phyloP scores from a whole-genome alignment of 2,329 filamentous ascomycete species.

The Botrytis deweyae region DNA sequence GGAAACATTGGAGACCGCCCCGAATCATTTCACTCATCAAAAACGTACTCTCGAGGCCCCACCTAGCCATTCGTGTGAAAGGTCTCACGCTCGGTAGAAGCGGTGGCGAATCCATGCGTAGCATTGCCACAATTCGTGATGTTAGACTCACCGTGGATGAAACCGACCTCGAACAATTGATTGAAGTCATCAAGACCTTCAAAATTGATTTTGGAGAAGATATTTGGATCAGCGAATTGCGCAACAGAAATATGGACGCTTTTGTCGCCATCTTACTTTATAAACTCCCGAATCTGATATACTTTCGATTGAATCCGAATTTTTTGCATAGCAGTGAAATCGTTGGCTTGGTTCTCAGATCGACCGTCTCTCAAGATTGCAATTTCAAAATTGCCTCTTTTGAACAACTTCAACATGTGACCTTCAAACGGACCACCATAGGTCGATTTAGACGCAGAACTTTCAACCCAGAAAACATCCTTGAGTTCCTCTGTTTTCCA shows the following conservation, averaged over 20 bases:
- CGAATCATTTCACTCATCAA: background rate
- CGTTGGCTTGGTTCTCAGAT: background rate
- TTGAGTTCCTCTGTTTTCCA: background rate
- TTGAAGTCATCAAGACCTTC: background rate
- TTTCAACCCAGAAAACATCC: no score
- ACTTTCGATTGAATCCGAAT: background rate
- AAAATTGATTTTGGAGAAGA: background rate
- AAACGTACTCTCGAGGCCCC: background rate
- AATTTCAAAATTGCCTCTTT: background rate
- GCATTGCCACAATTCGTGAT: background rate
- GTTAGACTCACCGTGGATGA: background rate
- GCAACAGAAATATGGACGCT: background rate
- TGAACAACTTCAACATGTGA: background rate
- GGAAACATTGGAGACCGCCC: no score
- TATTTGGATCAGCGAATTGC: background rate
- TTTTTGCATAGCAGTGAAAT: background rate
- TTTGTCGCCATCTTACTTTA: background rate
- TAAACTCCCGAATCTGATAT: background rate
- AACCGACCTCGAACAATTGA: background rate
- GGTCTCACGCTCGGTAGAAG: background rate
- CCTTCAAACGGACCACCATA: background rate
- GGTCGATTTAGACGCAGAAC: no score
- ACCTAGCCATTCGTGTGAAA: background rate
- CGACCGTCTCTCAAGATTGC: background rate
- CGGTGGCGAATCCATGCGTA: background rate